Base-by-base conservation (phyloP, 1,139 yeast genomes). In the Nakaseomyces delphensis region DNA sequence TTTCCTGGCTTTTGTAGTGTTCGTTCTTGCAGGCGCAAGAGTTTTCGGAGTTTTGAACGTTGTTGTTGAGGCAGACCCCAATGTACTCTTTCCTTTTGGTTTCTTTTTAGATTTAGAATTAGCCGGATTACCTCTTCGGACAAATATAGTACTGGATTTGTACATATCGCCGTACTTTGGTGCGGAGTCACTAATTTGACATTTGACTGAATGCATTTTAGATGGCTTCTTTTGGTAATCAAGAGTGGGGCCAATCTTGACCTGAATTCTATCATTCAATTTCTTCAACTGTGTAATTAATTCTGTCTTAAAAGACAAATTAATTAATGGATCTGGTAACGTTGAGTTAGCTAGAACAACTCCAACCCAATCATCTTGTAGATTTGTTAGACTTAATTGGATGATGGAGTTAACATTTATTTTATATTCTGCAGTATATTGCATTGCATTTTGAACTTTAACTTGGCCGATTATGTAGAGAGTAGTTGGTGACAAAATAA, bases 361-460 rank as follows among this genome's bases (percentile, higher is more conserved):
- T 1, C 94, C 94, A 28, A 89, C 63, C 99, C 99, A 93, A 55
- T 89, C 93, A 63, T 93, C 99, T 52, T 91, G 93, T 45, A 77
- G 68, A 36, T 71, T 76, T 0, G 96, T 83, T 54, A 91, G 60
- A 3, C 79, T 81, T 20, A 86, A 76, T 50, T 76, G 75, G 36
- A 70, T 71, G 45, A 93, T 81, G 7, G 75, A 67, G 10, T 71
- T 65, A 3, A 85, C 68, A 10, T 86, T 76, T 38, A 86, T 69
- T 1, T 76, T 63, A 46, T 74, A 71, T 54, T 93, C 98, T 42
- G 74, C 72, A 16, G 71, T 72, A 51, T 83, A 77, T 31, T 77
- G 71, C 41, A 86, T 74, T 49, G 87, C 78, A 48, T 83, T 80
- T 45, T 89, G 87, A 40, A 83, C 71, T 48, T 84, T 71, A 11